Conservation (phyloP, 169 alveolate species). For the Cryptosporidium xiaoi region DNA sequence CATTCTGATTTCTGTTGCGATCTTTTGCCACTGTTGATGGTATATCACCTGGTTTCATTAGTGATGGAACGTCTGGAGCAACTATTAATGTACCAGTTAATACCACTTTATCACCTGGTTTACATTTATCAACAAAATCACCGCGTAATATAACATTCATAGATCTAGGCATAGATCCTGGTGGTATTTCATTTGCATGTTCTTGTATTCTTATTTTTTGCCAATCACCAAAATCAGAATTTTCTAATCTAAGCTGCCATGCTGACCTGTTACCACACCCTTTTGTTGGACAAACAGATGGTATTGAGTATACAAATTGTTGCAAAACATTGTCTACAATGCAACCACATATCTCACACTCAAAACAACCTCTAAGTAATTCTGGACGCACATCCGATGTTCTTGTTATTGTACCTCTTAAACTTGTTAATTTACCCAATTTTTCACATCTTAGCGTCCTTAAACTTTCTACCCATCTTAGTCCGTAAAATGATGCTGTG, state of each 20-base stretch:
- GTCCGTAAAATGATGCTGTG: slow-evolving; percentile 56
- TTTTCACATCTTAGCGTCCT: slow-evolving; percentile 84
- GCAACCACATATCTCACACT: slow-evolving; percentile 91
- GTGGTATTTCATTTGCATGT: slow-evolving; percentile 93
- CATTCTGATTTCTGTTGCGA: slow-evolving; percentile 79
- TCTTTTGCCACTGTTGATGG: slow-evolving; percentile 79
- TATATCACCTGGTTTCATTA: slow-evolving; percentile 95
- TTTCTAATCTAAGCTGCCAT: slow-evolving; percentile 91
- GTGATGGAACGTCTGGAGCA: slow-evolving; percentile 95
- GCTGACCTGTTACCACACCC: slow-evolving; percentile 75
- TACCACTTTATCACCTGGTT: slow-evolving; percentile 96
- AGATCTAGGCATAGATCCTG: slow-evolving; percentile 97
- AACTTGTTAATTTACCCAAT: slow-evolving; percentile 92
- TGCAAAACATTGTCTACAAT: slow-evolving; percentile 90
- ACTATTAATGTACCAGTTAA: slow-evolving; percentile 94
- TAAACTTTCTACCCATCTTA: slow-evolving; percentile 76
- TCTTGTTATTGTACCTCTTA: slow-evolving; percentile 96
- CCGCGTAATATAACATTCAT: slow-evolving; percentile 94
- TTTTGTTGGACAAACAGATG: slow-evolving; percentile 81
- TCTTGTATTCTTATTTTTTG: slow-evolving; percentile 95
- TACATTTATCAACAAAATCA: slow-evolving; percentile 93
- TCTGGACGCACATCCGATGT: slow-evolving; percentile 98
- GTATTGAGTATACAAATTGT: slow-evolving; percentile 93
- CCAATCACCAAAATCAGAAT: slow-evolving; percentile 93
- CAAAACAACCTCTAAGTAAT: slow-evolving; percentile 91